Conservation (phyloP, 2,329 filamentous ascomycete genomes). For the Ceratocystis cubensis region DNA sequence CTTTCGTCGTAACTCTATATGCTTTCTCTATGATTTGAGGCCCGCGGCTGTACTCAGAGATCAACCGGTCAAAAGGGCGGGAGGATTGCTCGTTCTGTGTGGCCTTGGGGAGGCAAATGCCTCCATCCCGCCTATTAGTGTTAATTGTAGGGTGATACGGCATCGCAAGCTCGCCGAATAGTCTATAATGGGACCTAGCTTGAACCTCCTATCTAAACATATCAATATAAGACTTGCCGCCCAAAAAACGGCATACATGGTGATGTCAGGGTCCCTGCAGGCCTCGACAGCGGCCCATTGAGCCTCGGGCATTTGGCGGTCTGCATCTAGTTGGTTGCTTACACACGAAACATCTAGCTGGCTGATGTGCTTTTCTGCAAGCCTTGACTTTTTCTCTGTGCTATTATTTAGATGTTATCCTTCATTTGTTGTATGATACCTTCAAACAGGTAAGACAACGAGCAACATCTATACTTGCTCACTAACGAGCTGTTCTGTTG, state of each 20-base stretch:
- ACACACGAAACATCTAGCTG: neutral
- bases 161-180: neutral
- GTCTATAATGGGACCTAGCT: neutral
- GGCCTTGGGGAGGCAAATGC: neutral
- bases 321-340: neutral
- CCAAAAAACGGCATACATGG: neutral
- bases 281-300: neutral
- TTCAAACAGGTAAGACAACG: slow-evolving; percentile 55
- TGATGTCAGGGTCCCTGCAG: neutral
- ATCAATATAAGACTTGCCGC: neutral
- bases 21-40: neutral
- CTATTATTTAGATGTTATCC: slow-evolving; percentile 23
- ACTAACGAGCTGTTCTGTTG: slow-evolving; percentile 37
- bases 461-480: slow-evolving; percentile 61
- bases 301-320: neutral
- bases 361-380: neutral
- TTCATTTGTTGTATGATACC: slow-evolving; percentile 42
- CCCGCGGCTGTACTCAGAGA: neutral
- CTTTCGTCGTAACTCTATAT: slow-evolving; percentile 6
- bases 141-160: neutral
- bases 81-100: neutral
- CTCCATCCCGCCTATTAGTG: neutral
- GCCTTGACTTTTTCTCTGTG: neutral
- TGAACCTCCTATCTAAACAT: neutral
- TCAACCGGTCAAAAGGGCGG: neutral